phyloP scores from a whole-genome alignment of 768 basidiomycete species.

The Pleurotus salmoneostramineus region DNA sequence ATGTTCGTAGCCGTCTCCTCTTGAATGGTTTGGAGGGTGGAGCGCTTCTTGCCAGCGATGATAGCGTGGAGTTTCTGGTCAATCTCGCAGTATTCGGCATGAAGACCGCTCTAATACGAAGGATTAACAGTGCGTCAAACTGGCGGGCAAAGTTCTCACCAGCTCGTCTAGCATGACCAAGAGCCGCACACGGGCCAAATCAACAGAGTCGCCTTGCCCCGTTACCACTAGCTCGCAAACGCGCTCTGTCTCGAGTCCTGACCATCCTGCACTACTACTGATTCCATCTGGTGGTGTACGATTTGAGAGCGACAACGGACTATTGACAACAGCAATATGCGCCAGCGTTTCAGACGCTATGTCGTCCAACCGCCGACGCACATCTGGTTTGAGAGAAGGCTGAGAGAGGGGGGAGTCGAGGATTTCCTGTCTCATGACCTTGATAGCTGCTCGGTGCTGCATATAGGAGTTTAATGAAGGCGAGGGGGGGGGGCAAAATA shows the following conservation, averaged over 20 bases:
- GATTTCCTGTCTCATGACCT: constrained; percentile 89
- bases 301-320: constrained; percentile 68
- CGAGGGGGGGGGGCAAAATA: constrained; percentile 8
- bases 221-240: constrained; percentile 92
- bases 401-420: constrained; percentile 80
- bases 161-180: constrained; percentile 94
- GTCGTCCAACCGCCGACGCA: constrained; percentile 85
- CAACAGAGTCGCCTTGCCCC: constrained; percentile 84
- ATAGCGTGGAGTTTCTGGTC: constrained; percentile 93
- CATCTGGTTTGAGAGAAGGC: constrained; percentile 77
- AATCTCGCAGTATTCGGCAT: constrained; percentile 88
- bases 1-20: constrained; percentile 98
- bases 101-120: constrained; percentile 72
- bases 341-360: constrained; percentile 91
- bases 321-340: constrained; percentile 92
- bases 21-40: constrained; percentile 85
- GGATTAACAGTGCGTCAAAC: constrained; percentile 12
- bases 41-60: constrained; percentile 85
- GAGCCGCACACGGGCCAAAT: constrained; percentile 85
- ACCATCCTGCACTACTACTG: constrained; percentile 75
- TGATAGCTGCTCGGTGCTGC: constrained; percentile 82
- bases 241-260: constrained; percentile 90
- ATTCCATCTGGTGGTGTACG: constrained; percentile 77
- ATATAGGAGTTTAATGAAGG: constrained; percentile 13
- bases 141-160: constrained; percentile 44